Evolutionary conservation across 2,329 filamentous ascomycete species (phyloP).

Genomic region (Trichophyton equinum): DNA sequence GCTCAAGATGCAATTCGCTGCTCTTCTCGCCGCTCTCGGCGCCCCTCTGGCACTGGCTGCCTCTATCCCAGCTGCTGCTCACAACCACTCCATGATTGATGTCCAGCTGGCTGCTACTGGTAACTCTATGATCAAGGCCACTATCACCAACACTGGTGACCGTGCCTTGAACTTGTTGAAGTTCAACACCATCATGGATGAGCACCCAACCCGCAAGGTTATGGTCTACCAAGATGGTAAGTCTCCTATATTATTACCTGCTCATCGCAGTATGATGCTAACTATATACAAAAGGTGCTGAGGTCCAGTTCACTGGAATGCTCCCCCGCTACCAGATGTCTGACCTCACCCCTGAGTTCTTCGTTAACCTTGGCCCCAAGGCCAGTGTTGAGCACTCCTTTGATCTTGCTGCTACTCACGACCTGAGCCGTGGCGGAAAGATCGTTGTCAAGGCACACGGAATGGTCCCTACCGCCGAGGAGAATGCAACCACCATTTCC

Average conservation of each 20-base stretch:
- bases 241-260: not conserved
- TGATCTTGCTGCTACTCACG: slow-evolving; percentile 9
- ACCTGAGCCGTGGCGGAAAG: slow-evolving; percentile 7
- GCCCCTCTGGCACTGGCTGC: slow-evolving; percentile 1
- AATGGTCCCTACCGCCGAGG: slow-evolving; percentile 4
- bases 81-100: not conserved
- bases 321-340: not conserved
- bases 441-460: slow-evolving; percentile 6
- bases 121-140: slow-evolving; percentile 9
- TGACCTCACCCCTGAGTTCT: slow-evolving; percentile 1
- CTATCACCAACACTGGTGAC: slow-evolving; percentile 8
- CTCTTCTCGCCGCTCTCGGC: not conserved
- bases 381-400: slow-evolving; percentile 6
- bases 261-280: not conserved
- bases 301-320: slow-evolving; percentile 9
- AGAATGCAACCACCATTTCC: slow-evolving; percentile 37
- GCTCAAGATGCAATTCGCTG: not conserved
- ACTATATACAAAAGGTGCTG: not conserved
- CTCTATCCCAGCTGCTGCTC: not conserved
- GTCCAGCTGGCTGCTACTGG: slow-evolving; percentile 7
- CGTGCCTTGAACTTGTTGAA: slow-evolving; percentile 5
- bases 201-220: slow-evolving; percentile 7
- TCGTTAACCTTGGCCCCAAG: slow-evolving; percentile 6
- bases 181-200: slow-evolving; percentile 10
- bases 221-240: slow-evolving; percentile 10